Evolutionary conservation across 495 filamentous ascomycete species (phyloP).

Genomic region (Trichoderma gamsii): DNA sequence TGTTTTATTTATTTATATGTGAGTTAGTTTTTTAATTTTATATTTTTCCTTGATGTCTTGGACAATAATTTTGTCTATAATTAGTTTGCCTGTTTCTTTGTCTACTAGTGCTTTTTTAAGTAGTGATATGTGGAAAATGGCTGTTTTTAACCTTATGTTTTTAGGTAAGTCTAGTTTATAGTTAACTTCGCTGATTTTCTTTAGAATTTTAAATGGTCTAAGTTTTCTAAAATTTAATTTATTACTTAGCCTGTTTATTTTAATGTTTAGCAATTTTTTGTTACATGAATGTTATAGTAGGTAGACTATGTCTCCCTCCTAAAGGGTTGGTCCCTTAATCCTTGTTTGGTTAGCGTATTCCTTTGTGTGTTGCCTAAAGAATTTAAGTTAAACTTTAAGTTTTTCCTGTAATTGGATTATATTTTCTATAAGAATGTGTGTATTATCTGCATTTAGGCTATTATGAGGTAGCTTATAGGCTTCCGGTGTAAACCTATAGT

Average conservation of each 20-base stretch:
- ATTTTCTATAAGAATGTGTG: constrained; percentile 17
- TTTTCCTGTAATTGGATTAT: constrained; percentile 20
- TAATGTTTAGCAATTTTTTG: constrained; percentile 25
- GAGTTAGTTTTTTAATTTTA: constrained; percentile 17
- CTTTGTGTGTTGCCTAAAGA: constrained; percentile 21
- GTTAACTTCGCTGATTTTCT: constrained; percentile 15
- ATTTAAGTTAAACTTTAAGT: constrained; percentile 21
- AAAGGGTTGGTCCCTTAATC: too few species aligned
- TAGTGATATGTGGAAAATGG: constrained; percentile 18
- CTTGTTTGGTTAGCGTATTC: constrained; percentile 21
- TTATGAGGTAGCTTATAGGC: too few species aligned
- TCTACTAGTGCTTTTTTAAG: constrained; percentile 15
- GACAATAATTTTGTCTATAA: constrained; percentile 14
- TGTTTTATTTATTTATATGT: not conserved
- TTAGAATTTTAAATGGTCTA: constrained; percentile 23
- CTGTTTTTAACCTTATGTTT: constrained; percentile 12
- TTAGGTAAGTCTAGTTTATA: constrained; percentile 19
- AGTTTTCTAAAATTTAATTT: constrained; percentile 30
- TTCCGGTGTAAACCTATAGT: too few species aligned
- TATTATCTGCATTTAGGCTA: constrained; percentile 20
- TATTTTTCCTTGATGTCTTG: constrained; percentile 14
- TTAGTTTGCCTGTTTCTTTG: constrained; percentile 11
- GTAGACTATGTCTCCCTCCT: too few species aligned
- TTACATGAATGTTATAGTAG: constrained; percentile 28
- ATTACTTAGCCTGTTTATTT: constrained; percentile 27